Evolutionary conservation across 1,139 yeast species (phyloP).

Genomic region (Pichia sp.): DNA sequence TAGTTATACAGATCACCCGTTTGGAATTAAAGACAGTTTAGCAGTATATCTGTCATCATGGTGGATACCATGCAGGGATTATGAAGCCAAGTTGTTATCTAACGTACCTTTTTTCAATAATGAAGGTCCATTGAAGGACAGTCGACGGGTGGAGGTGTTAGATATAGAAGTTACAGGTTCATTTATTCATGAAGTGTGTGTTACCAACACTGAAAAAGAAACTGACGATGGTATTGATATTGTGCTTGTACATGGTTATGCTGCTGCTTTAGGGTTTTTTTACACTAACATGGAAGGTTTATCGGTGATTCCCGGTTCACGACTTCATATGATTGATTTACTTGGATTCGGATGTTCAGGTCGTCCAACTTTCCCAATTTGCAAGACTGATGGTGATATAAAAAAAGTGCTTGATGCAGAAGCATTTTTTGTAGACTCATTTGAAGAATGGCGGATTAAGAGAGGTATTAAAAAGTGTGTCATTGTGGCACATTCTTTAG

Average conservation of each 20-base stretch:
- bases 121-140: slow-evolving; percentile 34
- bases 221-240: slow-evolving; percentile 33
- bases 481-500: slow-evolving; percentile 85
- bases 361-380: slow-evolving; percentile 47
- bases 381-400: slow-evolving; percentile 14
- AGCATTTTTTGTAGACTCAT: slow-evolving; percentile 67
- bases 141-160: slow-evolving; percentile 41
- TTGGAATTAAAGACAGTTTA: slow-evolving; percentile 1
- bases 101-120: slow-evolving; percentile 50
- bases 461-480: slow-evolving; percentile 54
- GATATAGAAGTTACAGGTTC: slow-evolving; percentile 41
- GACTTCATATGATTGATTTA: slow-evolving; percentile 73
- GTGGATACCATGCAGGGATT: slow-evolving; percentile 17
- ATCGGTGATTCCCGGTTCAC: slow-evolving; percentile 37
- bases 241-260: slow-evolving; percentile 73
- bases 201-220: slow-evolving; percentile 32
- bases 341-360: slow-evolving; percentile 81
- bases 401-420: slow-evolving; percentile 46
- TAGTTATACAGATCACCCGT: neutral
- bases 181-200: slow-evolving; percentile 58
- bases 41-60: slow-evolving; percentile 3
- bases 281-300: slow-evolving; percentile 58
- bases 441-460: slow-evolving; percentile 73
- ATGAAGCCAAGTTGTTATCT: slow-evolving; percentile 43
- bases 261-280: slow-evolving; percentile 69